phyloP scores from a whole-genome alignment of 2,329 filamentous ascomycete genomes.

The Neofusicoccum cordaticola region DNA sequence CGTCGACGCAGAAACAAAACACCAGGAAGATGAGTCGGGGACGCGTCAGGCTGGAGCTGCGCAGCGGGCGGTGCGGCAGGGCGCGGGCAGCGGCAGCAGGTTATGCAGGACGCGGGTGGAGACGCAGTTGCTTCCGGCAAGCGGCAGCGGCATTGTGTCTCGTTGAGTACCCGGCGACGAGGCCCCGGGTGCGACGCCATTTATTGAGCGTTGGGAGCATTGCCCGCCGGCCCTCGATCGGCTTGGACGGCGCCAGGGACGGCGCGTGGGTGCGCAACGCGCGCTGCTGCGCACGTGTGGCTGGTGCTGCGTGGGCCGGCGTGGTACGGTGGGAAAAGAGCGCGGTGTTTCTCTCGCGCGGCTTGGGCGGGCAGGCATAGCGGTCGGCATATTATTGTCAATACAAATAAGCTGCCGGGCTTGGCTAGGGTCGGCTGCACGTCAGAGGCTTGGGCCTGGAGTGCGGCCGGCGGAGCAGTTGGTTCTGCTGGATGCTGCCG shows the following conservation, averaged over 20 bases:
- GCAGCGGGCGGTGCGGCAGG: background rate
- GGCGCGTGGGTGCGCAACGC: background rate
- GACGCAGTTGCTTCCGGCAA: background rate
- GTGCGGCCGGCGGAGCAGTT: background rate
- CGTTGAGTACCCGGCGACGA: slow-evolving; percentile 13
- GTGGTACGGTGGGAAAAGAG: background rate
- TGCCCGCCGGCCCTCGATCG: background rate
- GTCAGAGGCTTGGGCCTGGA: background rate
- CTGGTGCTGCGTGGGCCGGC: background rate
- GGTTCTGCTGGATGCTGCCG: background rate
- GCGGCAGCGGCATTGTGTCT: slow-evolving; percentile 10
- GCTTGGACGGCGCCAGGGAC: slow-evolving; percentile 3
- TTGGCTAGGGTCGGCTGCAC: background rate
- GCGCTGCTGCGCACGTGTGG: background rate
- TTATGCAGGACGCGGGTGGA: background rate
- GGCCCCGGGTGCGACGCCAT: slow-evolving; percentile 6
- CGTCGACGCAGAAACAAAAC: slow-evolving; percentile 8
- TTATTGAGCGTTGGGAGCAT: slow-evolving; percentile 10
- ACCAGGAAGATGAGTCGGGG: background rate
- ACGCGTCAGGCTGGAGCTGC: background rate
- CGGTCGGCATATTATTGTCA: slow-evolving; percentile 15
- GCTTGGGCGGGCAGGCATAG: background rate
- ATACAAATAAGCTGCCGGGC: slow-evolving; percentile 10
- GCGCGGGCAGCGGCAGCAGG: background rate
- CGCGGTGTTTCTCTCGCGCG: background rate